Evolutionary conservation across 768 basidiomycete species (phyloP), one percentile per base, ranked within the genome.

Genomic region (Trametes sanguinea): DNA sequence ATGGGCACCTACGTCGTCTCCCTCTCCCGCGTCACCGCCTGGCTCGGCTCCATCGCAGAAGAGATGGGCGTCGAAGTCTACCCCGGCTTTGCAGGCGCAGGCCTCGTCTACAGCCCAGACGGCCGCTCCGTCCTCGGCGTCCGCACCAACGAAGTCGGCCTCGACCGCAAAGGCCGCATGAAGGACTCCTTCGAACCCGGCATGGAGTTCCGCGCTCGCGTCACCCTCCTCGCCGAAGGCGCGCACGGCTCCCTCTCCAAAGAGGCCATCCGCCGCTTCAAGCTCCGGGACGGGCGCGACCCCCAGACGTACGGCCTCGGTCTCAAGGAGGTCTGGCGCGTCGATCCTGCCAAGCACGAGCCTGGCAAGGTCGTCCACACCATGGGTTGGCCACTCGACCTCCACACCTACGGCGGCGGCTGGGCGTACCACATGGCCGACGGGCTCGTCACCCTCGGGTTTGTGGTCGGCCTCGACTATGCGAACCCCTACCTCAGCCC

Each of bases 381-480:
- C 7, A 78, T 99, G 68, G 97, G 97, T 6, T 98, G 90, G 92
- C 97, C 97, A 0, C 76, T 99, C 58, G 86, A 90, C 72, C 82
- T 75, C 66, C 75, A 84, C 54, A 95, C 94, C 1, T 81, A 97
- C 70, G 97, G 96, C 2, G 97, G 97, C 1, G 91, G 92, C 7
- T 98, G 88, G 85, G 81, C 92, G 4, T 99, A 99, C 73, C 97
- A 98, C 72, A 95, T 97, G 93, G 91, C 86, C 42, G 92, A 88
- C 57, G 90, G 92, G 1, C 83, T 97, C 47, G 92, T 99, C 65
- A 90, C 87, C 66, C 72, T 98, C 56, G 97, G 97, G 3, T 75
- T 98, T 54, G 97, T 98, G 58, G 81, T 98, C 54, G 97, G 95
- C 0, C 80, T 97, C 65, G 97, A 99, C 74, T 99, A 98, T 72